Conservation (phyloP, 306 rosid genomes). For the Cicer cuneatum region DNA sequence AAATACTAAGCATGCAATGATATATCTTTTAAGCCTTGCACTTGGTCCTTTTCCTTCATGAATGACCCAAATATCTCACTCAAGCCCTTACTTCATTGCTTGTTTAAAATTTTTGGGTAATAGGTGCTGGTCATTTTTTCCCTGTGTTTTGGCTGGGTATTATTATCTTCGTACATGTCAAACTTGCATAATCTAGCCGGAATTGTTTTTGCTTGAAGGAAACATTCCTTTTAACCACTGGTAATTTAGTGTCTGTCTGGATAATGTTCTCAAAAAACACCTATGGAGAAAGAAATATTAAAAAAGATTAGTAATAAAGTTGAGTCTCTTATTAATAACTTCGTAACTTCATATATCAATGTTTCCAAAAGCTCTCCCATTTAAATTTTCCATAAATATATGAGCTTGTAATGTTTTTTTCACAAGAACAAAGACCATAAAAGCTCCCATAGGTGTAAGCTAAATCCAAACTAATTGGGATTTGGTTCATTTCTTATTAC, state of each 20-base stretch:
- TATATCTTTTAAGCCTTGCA: not conserved
- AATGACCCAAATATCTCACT: not conserved
- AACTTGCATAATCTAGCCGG: constrained; percentile 5
- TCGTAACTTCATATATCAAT: too few species aligned
- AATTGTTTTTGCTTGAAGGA: constrained; percentile 2
- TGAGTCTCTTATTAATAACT: constrained; percentile 5
- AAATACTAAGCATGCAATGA: constrained; percentile 15
- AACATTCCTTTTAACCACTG: not conserved
- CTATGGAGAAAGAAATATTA: not conserved
- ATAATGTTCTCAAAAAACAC: not conserved
- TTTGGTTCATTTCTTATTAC: not conserved
- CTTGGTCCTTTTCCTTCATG: not conserved
- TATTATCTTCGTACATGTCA: constrained; percentile 11
- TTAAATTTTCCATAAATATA: not conserved
- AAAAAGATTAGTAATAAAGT: not conserved
- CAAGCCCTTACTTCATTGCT: constrained; percentile 18
- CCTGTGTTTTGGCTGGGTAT: constrained; percentile 1
- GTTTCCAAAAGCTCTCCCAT: not conserved
- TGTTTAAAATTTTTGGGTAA: constrained; percentile 24
- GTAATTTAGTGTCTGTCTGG: not conserved
- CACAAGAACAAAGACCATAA: not conserved
- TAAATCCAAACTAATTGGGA: not conserved
- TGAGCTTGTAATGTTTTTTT: not conserved
- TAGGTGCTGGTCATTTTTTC: not conserved
- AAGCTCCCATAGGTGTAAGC: not conserved